Evolutionary conservation across 2,329 filamentous ascomycete genomes (phyloP), one percentile per base, ranked within the genome.

Genomic region (Epichloe bromicola): DNA sequence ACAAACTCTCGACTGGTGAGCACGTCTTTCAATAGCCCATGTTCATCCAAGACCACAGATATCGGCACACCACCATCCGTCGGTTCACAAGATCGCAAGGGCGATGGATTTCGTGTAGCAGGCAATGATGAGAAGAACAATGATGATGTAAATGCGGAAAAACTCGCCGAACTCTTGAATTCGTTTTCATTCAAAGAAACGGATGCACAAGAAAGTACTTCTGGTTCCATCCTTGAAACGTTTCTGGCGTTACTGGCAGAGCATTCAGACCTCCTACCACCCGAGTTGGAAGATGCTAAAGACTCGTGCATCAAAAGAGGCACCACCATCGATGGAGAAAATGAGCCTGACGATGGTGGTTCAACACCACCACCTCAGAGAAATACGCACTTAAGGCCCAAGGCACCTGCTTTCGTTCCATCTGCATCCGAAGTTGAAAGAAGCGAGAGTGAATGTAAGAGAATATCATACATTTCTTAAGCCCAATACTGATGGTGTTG

Each of bases 151-250:
- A 46, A 51, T 34, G 44, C 36, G 12, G 48, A 42, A 11, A 5
- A 43, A 40, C 46, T 54, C 44, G 23, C 50, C 4, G 39, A 43
- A 10, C 19, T 54, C 8, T 43, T 54, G 12, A 4, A 39, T 20
- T 52, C 50, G 3, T 54, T 51, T 23, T 49, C 52, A 6, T 54
- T 54, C 17, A 49, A 49, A 14, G 52, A 54, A 20, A 15, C 5
- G 26, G 23, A 38, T 4, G 8, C 4, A 10, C 19, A 20, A 12
- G 49, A 12, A 26, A 8, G 51, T 43, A 4, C 17, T 39, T 46
- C 44, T 11, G 47, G 26, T 19, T 39, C 46, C 15, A 47, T 54
- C 12, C 30, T 54, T 4, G 50, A 54, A 7, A 45, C 8, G 6
- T 54, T 54, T 41, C 34, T 52, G 17, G 23, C 38, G 12, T 17